A percentile compares a stretch with the other conserved stretches of the same genome.
Conservation (phyloP, 805 yeast genomes). For the Priceomyces melissophilus region DNA sequence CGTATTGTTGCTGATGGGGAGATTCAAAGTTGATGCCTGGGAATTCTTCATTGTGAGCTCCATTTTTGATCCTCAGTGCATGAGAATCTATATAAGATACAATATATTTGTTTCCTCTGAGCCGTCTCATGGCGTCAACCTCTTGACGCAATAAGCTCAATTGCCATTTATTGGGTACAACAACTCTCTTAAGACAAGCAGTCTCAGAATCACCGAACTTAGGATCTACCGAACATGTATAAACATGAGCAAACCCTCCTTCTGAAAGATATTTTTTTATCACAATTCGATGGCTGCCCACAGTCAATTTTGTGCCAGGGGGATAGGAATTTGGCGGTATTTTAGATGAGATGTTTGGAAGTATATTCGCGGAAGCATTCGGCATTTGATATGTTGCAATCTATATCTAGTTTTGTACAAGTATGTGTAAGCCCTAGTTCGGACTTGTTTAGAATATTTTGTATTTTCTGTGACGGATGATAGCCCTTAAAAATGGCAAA, state of each 20-base stretch:
- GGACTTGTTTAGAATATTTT: too few relatives aligned
- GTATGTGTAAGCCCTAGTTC: too few relatives aligned
- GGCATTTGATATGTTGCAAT: too few relatives aligned
- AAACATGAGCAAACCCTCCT: constrained; percentile 96
- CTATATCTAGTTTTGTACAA: too few relatives aligned
- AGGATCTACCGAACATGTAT: constrained; percentile 63
- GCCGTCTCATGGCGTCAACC: constrained; percentile 93
- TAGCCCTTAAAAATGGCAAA: too few relatives aligned
- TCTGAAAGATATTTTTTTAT: constrained; percentile 72
- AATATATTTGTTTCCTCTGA: constrained; percentile 72
- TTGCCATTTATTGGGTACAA: constrained; percentile 85
- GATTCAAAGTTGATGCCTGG: constrained; percentile 2
- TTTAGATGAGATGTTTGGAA: too few relatives aligned
- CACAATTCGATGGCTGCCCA: constrained; percentile 75
- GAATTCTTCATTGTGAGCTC: constrained; percentile 5
- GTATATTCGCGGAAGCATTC: too few relatives aligned
- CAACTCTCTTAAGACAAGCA: constrained; percentile 92
- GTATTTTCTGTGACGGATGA: too few relatives aligned
- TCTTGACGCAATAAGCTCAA: constrained; percentile 84
- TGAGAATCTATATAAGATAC: constrained; percentile 94
- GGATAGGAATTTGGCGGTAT: constrained; percentile 56
- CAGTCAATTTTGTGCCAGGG: constrained; percentile 76
- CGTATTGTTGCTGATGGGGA: constrained; percentile 51
- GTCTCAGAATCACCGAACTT: constrained; percentile 48
- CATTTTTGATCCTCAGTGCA: constrained; percentile 62